A percentile compares a stretch with the other conserved stretches of the same genome.
phyloP scores from a whole-genome alignment of 129 eudicot species.

The Apium graveolens region DNA sequence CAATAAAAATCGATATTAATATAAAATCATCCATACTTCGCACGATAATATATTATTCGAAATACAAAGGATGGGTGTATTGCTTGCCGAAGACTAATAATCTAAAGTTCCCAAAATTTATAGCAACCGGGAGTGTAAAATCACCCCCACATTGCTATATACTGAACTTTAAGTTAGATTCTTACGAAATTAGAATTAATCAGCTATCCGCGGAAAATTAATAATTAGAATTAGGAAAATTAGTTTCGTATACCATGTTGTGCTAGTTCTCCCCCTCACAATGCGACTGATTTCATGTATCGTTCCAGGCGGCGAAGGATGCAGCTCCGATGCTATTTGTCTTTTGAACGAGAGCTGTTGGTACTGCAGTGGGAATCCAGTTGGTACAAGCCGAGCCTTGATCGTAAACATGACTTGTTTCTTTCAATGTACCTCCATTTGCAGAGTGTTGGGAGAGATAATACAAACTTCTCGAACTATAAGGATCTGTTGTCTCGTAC shows the following conservation, averaged over 20 bases:
- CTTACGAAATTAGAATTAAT: not conserved
- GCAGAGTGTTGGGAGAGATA: constrained; percentile 27
- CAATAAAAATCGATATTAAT: not conserved
- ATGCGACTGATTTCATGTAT: constrained; percentile 17
- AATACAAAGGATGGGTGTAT: not conserved
- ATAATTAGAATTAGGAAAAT: not conserved
- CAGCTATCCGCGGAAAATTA: not conserved
- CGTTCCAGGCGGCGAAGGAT: constrained; percentile 66
- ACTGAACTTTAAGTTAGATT: constrained; percentile 6
- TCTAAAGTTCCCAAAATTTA: constrained; percentile 7
- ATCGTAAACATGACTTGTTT: constrained; percentile 19
- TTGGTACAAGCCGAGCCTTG: constrained; percentile 39
- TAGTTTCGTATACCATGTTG: constrained; percentile 10
- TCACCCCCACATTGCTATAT: not conserved
- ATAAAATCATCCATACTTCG: not conserved
- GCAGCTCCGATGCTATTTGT: constrained; percentile 34
- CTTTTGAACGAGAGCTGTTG: constrained; percentile 27
- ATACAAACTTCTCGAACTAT: constrained; percentile 28
- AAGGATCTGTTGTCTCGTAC: constrained; percentile 6
- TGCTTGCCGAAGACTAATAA: constrained; percentile 1
- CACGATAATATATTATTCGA: not conserved
- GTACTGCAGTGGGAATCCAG: constrained; percentile 76
- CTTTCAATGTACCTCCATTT: constrained; percentile 9
- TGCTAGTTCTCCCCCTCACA: not conserved
- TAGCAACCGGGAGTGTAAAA: not conserved